phyloP scores from a whole-genome alignment of 2,329 filamentous ascomycete species.

The Pseudopyricularia javanii region DNA sequence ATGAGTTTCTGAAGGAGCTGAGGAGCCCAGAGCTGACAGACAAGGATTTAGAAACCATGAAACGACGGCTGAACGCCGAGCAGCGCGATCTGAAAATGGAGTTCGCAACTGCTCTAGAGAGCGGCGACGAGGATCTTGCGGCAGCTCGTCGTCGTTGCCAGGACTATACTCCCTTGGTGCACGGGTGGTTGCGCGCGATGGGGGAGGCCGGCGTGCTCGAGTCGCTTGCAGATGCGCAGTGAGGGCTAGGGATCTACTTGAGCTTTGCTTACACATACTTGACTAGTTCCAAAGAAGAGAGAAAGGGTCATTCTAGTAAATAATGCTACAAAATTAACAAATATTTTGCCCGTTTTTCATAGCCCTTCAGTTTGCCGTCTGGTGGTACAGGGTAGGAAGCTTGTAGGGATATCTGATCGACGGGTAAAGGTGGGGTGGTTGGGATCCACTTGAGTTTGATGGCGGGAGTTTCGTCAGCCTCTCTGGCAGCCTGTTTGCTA shows the following conservation, averaged over 20 bases:
- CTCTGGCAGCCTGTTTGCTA: constrained; percentile 18
- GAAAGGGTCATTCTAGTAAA: too few species aligned
- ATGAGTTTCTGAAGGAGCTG: not conserved
- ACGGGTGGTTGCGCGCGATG: constrained; percentile 36
- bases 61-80: constrained; percentile 15
- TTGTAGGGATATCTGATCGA: not conserved
- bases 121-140: constrained; percentile 34
- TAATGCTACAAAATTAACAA: too few species aligned
- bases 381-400: not conserved
- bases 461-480: constrained; percentile 20
- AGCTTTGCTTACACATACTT: not conserved
- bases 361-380: too few species aligned
- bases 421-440: not conserved
- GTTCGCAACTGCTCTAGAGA: constrained; percentile 26
- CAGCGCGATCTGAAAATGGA: constrained; percentile 25
- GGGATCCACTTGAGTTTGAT: not conserved
- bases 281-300: not conserved
- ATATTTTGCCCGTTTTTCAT: too few species aligned
- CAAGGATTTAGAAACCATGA: not conserved
- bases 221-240: not conserved
- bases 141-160: constrained; percentile 30
- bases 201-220: not conserved
- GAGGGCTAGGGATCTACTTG: not conserved
- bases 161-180: constrained; percentile 59
- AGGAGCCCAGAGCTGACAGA: not conserved